phyloP scores from a whole-genome alignment of 805 yeast genomes.

The Alloascoidea hylecoeti region DNA sequence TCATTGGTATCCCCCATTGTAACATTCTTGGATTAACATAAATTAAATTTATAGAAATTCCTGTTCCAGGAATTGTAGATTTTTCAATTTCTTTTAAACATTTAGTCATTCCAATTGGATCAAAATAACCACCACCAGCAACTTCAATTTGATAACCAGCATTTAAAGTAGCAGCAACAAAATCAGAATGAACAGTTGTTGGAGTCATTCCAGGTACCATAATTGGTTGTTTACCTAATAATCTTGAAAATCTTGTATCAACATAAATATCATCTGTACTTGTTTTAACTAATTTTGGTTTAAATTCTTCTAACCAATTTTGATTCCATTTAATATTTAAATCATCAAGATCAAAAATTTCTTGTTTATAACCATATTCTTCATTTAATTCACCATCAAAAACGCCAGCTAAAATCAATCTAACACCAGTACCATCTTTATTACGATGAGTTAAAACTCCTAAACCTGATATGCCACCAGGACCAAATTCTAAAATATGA shows the following conservation, averaged over 20 bases:
- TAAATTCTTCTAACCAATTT: conserved; percentile 82
- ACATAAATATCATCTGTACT: conserved; percentile 55
- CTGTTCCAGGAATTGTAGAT: conserved; percentile 69
- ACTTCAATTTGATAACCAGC: conserved; percentile 96
- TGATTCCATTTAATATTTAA: conserved; percentile 65
- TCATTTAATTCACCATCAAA: conserved; percentile 53
- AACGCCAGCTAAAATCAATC: conserved; percentile 89
- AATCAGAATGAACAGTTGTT: conserved; percentile 87
- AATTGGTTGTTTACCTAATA: conserved; percentile 88
- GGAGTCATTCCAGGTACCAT: conserved; percentile 99
- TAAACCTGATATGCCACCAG: conserved; percentile 95
- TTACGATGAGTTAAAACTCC: conserved; percentile 94
- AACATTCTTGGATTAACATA: conserved; percentile 96
- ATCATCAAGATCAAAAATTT: conserved; percentile 62
- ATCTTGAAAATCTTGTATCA: conserved; percentile 86
- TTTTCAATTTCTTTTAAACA: conserved; percentile 68
- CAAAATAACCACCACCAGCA: conserved; percentile 98
- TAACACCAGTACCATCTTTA: conserved; percentile 96
- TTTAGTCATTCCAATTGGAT: conserved; percentile 48
- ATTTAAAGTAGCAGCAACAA: conserved; percentile 85
- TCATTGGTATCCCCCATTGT: conserved; percentile 97
- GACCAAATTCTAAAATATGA: conserved; percentile 94
- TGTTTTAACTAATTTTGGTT: conserved; percentile 76
- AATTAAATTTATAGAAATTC: conserved; percentile 83
- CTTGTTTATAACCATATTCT: conserved; percentile 93